A percentile compares a stretch with the other conserved stretches of the same genome.
phyloP scores from a whole-genome alignment of 2,329 filamentous ascomycete genomes.

The Fusarium sp. region DNA sequence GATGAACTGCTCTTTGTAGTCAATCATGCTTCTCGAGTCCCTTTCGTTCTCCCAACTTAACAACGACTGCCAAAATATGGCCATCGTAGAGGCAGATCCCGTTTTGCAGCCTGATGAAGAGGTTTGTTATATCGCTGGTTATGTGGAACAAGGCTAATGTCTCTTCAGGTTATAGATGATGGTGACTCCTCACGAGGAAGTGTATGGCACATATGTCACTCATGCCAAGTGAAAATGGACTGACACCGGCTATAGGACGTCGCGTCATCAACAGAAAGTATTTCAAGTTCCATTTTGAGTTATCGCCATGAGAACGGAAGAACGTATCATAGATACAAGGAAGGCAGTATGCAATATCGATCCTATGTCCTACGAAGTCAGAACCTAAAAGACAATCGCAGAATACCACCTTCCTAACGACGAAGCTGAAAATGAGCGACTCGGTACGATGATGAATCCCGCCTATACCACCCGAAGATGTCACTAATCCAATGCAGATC shows the following conservation, averaged over 20 bases:
- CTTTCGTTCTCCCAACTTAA: neutral
- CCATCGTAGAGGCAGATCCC: neutral
- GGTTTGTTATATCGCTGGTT: neutral
- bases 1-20: neutral
- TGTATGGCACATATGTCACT: neutral
- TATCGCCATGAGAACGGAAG: conserved; percentile 22
- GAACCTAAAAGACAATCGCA: fast-evolving
- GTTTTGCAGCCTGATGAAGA: neutral
- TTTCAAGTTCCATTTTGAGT: conserved; percentile 17
- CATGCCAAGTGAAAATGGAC: fast-evolving
- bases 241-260: neutral
- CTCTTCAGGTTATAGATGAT: neutral
- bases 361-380: fast-evolving
- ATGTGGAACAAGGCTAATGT: fast-evolving
- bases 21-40: too few relatives aligned
- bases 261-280: conserved; percentile 17
- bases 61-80: neutral
- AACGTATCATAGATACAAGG: conserved; percentile 25
- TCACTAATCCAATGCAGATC: neutral
- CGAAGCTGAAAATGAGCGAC: conserved; percentile 21
- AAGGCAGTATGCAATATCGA: conserved; percentile 7
- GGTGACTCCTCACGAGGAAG: neutral
- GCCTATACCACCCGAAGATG: neutral
- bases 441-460: neutral
- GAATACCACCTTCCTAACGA: conserved; percentile 32